Base-by-base conservation (phyloP, 805 yeast genomes). In the Saturnispora zaruensis region DNA sequence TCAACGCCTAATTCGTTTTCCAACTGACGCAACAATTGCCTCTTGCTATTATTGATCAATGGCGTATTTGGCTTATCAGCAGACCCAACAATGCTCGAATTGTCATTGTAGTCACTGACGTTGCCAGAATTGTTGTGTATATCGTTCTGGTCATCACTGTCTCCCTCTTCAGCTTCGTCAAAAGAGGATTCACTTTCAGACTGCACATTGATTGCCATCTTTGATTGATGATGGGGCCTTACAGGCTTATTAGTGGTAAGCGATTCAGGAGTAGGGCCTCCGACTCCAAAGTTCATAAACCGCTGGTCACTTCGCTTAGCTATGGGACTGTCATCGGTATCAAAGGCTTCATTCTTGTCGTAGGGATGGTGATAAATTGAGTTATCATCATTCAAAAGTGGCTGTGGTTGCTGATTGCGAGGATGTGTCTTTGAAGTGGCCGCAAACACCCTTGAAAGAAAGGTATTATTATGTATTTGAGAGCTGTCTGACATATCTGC, bases 391-490 rank as follows among this genome's bases (percentile, higher is more conserved):
- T 57, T 63, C 16, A 60, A 51, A 33, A 67, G 54, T 6, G 72
- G 72, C 13, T 59, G 37, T 8, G 23, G 33, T 1, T 57, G 48
- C 5, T 54, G 48, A 25, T 54, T 57, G 40, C 55, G 21, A 20
- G 20, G 21, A 7, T 36, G 40, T 4, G 23, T 58, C 4, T 63
- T 59, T 8, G 72, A 68, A 38, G 64, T 61, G 44, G 67, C 60
- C 4, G 85, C 87, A 64, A 81, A 80, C 21, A 81, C 83, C 40
- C 86, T 69, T 8, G 84, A 79, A 52, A 81, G 68, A 58, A 81
- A 81, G 5, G 85, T 81, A 56, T 79, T 79, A 48, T 68, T 68
- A 18, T 54, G 36, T 30, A 47, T 24, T 11, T 47, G 50, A 7
- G 50, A 47, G 25, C 45, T 41, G 7, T 41, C 50, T 9, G 50